Evolutionary conservation across 805 yeast species (phyloP).

Genomic region (Ogataea salicorniae): DNA sequence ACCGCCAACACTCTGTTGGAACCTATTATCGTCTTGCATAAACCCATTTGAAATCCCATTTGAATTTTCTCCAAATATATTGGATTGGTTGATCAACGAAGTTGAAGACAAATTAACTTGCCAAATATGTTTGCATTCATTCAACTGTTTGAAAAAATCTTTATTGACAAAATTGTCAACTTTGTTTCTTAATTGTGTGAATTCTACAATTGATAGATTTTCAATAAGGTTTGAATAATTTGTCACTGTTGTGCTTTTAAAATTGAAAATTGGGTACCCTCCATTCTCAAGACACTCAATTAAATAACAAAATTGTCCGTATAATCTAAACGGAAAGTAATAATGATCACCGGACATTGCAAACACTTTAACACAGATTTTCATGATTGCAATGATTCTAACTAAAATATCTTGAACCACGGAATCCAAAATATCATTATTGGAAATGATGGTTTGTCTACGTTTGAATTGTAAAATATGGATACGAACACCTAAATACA

Average conservation of each 20-base stretch:
- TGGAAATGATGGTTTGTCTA: not conserved
- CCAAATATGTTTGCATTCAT: conserved; percentile 1
- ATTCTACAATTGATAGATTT: not conserved
- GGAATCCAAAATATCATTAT: not conserved
- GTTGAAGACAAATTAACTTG: conserved; percentile 1
- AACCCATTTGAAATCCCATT: not conserved
- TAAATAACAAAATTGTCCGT: conserved; percentile 7
- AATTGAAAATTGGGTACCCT: conserved; percentile 14
- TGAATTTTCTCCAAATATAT: not conserved
- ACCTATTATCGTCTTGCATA: no score
- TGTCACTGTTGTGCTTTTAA: conserved; percentile 1
- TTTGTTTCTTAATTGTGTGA: not conserved
- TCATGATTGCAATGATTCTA: conserved; percentile 4
- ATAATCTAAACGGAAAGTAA: conserved; percentile 12
- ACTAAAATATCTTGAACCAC: not conserved
- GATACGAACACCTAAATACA: conserved; percentile 10
- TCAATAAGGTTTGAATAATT: conserved; percentile 6
- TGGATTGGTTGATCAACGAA: conserved; percentile 1
- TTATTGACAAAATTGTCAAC: conserved; percentile 1
- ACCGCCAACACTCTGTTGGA: not conserved
- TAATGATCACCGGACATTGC: conserved; percentile 17
- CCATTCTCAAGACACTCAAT: conserved; percentile 13
- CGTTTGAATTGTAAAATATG: conserved; percentile 3
- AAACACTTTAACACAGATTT: conserved; percentile 8
- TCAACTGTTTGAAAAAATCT: conserved; percentile 1